These are phyloP conservation scores for Leccinum disarticulatum DNA, from an alignment of 768 basidiomycete species.

Conservation along the genomic window DNA sequence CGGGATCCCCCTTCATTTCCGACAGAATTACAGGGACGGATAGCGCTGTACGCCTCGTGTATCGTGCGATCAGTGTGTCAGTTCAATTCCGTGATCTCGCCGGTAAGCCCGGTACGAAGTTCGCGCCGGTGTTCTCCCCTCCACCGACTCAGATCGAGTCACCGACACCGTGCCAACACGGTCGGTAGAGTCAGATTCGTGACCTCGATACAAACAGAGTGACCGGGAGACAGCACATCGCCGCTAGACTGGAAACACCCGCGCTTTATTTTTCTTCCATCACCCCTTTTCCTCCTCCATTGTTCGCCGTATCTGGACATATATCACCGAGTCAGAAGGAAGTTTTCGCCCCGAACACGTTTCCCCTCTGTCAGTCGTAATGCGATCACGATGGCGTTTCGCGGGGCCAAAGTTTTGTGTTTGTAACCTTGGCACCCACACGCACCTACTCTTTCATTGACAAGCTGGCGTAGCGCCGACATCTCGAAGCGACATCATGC, in stretches of 20 bases:
- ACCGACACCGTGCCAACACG: neutral
- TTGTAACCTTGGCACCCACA: neutral
- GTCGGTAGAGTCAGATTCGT: neutral
- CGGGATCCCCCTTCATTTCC: neutral
- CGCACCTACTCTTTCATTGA: neutral
- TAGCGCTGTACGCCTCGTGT: neutral
- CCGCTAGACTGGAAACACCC: neutral
- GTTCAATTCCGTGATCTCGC: neutral
- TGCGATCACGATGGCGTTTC: neutral
- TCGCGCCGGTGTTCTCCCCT: too few relatives aligned
- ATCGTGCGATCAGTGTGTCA: neutral
- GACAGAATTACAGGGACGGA: neutral
- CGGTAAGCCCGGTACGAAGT: too few relatives aligned
- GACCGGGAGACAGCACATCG: neutral
- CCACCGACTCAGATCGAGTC: too few relatives aligned
- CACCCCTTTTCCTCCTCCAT: conserved; percentile 1
- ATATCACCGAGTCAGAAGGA: neutral
- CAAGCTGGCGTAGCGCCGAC: neutral
- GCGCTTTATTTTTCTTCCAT: neutral
- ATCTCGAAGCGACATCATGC: neutral
- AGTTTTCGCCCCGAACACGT: neutral
- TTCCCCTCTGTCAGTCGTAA: neutral
- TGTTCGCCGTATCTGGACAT: conserved; percentile 13
- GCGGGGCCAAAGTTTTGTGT: neutral
- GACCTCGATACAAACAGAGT: neutral